Base-by-base conservation (phyloP, 2,329 filamentous ascomycete species). In the Ceratocystis alfenasii region DNA sequence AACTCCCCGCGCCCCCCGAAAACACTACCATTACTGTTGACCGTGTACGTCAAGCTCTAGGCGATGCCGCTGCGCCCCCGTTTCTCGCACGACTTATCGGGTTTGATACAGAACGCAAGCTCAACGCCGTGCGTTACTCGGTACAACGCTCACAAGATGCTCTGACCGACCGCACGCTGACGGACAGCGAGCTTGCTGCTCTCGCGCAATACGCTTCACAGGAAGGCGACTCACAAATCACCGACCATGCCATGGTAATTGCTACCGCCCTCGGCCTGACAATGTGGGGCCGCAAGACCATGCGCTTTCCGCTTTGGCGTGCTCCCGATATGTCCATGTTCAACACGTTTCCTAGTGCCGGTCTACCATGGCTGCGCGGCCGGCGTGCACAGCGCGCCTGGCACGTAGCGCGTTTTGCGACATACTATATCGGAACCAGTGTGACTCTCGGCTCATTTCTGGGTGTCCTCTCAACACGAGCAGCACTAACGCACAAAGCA, bases 241-340 rank as follows among this genome's bases (percentile, higher is more conserved):
- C 69, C 33, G 72, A 72, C 63, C 70, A 75, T 25, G 70, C 73
- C 57, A 74, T 71, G 45, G 74, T 73, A n/a, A 66, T 73, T 5
- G 70, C 66, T 20, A 15, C 72, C 1, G 71, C 74, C 5, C 66
- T 63, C 2, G 69, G 67, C 57, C 36, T 74, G 62, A 67, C 75
- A 1, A 73, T 70, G 44, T 67, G 69, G 8, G 71, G 72, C 3
- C 73, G 74, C 50, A 69, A 69, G 22, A 74, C 70, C 2, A 77
- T 75, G 69, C 73, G 72, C 5, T 79, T 80, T 69, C 76, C 77
- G 17, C 72, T 79, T 50, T 76, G 73, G 70, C 72, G 70, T 46
- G 76, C 76, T 1, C 73, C 74, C 57, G 69, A 71, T 46, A 62
- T 67, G 65, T 22, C 53, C 28, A 64, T 67, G 55, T 67, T 66